Percentiles rank a stretch among this genome's conserved stretches.
Conservation (phyloP, 306 rosid species). For the Cotoneaster glaucophyllus region DNA sequence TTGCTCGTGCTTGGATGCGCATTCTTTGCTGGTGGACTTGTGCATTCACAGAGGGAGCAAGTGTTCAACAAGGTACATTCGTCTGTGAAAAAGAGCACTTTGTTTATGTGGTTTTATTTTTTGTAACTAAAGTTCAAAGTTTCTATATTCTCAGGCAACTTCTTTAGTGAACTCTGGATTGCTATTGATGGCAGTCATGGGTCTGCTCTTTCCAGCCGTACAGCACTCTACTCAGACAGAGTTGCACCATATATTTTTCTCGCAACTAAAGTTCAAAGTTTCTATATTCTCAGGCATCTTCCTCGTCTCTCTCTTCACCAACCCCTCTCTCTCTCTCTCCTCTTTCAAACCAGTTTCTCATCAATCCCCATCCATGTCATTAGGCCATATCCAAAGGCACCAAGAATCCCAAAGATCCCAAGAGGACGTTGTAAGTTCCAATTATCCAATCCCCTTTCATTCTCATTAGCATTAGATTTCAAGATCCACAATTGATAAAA, state of each 20-base stretch:
- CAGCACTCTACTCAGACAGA: constrained; percentile 41
- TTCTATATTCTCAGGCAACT: constrained; percentile 17
- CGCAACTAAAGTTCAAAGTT: background rate
- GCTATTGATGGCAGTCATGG: constrained; percentile 57
- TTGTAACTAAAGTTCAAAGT: background rate
- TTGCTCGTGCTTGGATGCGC: constrained; percentile 89
- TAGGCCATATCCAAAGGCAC: background rate
- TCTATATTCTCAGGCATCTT: constrained; percentile 19
- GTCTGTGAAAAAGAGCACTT: too few relatives aligned
- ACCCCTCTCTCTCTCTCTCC: background rate
- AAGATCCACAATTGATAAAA: too few relatives aligned
- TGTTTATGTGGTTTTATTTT: too few relatives aligned
- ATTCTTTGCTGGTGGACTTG: constrained; percentile 80
- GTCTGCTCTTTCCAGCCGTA: constrained; percentile 59
- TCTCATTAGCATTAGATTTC: background rate
- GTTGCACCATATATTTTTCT: constrained; percentile 13
- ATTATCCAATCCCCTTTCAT: background rate
- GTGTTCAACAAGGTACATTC: constrained; percentile 62
- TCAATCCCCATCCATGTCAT: background rate
- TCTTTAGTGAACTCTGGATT: constrained; percentile 39
- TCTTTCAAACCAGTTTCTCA: background rate
- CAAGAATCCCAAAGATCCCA: background rate
- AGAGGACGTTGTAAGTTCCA: background rate
- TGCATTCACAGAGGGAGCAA: constrained; percentile 52
- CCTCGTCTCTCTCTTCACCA: background rate